These are phyloP conservation scores for Eimeria falciformis DNA, from an alignment of 169 alveolate genomes.

Conservation along the genomic window DNA sequence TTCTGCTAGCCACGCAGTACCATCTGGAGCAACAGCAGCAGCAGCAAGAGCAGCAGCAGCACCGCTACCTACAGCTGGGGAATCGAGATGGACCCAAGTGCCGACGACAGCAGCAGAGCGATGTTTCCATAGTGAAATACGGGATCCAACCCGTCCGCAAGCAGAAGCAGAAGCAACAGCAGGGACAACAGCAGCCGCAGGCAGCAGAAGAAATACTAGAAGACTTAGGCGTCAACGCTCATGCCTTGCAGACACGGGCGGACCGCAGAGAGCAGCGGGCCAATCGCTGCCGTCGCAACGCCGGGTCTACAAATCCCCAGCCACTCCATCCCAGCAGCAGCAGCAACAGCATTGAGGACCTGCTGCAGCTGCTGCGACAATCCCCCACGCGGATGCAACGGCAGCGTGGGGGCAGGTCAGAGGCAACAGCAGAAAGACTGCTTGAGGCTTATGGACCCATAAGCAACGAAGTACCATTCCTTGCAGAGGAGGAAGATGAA, in stretches of 20 bases:
- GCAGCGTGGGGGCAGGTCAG: constrained; percentile 8
- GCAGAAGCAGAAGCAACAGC: constrained; percentile 19
- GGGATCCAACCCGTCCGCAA: not conserved
- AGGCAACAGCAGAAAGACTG: constrained; percentile 25
- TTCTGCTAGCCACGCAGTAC: constrained; percentile 32
- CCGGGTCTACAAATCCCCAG: not conserved
- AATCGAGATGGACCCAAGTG: not conserved
- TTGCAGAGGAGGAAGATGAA: not conserved
- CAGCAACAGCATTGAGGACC: not conserved
- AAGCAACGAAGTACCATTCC: not conserved
- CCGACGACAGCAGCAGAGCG: not conserved
- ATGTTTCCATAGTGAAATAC: not conserved
- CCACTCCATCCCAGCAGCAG: not conserved
- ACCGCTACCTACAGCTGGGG: not conserved
- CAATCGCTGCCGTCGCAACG: not conserved
- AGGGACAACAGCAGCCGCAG: constrained; percentile 29
- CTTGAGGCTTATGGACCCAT: constrained; percentile 22
- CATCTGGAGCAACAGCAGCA: no score
- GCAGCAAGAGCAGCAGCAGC: not conserved
- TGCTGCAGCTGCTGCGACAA: not conserved
- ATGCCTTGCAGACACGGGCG: not conserved
- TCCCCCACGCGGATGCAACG: constrained; percentile 4
- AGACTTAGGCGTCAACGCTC: not conserved
- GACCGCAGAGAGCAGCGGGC: constrained; percentile 9
- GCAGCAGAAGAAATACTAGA: not conserved